These are phyloP conservation scores for Cornus controversa DNA, from an alignment of 148 eudicot genomes.

Conservation along the genomic window DNA sequence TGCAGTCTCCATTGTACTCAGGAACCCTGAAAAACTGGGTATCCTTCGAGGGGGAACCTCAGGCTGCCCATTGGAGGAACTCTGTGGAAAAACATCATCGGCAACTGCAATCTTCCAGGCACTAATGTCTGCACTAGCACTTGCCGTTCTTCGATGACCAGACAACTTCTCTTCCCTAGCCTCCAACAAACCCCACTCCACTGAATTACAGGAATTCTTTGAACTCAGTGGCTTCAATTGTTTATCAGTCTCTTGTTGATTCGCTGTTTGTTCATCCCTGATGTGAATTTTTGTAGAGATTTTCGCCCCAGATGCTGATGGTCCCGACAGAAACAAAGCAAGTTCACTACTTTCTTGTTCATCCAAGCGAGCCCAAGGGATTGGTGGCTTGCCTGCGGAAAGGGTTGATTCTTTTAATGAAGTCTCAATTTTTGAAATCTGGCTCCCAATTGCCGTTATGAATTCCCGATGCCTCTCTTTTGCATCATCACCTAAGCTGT, in stretches of 20 bases:
- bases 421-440: slow-evolving; percentile 46
- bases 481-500: slow-evolving; percentile 47
- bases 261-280: slow-evolving; percentile 18
- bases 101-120: slow-evolving; percentile 52
- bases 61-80: slow-evolving; percentile 30
- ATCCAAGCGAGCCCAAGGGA: slow-evolving; percentile 67
- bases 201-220: slow-evolving; percentile 25
- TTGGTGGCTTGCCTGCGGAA: slow-evolving; percentile 49
- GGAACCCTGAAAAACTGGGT: slow-evolving; percentile 61
- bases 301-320: slow-evolving; percentile 21
- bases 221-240: slow-evolving; percentile 17
- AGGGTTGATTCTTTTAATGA: slow-evolving; percentile 41
- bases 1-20: slow-evolving; percentile 59
- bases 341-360: slow-evolving; percentile 74
- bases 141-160: slow-evolving; percentile 75
- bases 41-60: slow-evolving; percentile 52
- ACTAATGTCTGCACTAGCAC: slow-evolving; percentile 75
- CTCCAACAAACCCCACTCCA: slow-evolving; percentile 26
- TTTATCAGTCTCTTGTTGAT: slow-evolving; percentile 25
- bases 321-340: slow-evolving; percentile 68
- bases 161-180: slow-evolving; percentile 39
- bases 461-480: slow-evolving; percentile 63
- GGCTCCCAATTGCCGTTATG: slow-evolving; percentile 57
- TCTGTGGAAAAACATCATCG: slow-evolving; percentile 38
- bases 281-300: slow-evolving; percentile 19